Evolutionary conservation across 1,284 basidiomycete species (phyloP), one percentile per base, ranked within the genome.

Genomic region (Microbotryum silenes-acaulis): DNA sequence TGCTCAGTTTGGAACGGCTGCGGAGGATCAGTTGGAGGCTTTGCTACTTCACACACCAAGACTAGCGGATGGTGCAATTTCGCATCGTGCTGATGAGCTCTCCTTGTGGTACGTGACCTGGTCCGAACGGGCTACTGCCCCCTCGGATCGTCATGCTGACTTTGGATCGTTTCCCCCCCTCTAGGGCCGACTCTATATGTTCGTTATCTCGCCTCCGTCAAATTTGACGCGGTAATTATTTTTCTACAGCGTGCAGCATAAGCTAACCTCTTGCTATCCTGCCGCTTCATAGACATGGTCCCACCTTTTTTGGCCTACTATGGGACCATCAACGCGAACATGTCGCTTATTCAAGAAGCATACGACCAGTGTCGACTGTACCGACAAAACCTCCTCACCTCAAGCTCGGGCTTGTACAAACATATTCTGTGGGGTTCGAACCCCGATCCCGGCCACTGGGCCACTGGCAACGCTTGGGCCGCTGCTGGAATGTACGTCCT

Each of bases 351-450:
- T 6, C 75, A 79, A 49, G 81, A 82, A 55, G 86, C 90, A 0
- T 88, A 90, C 77, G 82, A 82, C 47, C 93, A 97, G 74, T 83
- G 88, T 65, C 79, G 79, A 50, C 78, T 91, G 0, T 94, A 96
- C 74, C 82, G 91, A 21, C 76, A 82, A 1, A 73, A 66, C 9
- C 73, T 81, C 21, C 70, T 62, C 6, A 64, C 60, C 47, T 48
- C 56, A 20, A n/a, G 33, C 3, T 74, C 76, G 20, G 80, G 81
- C 23, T 72, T 88, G 48, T 90, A 88, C 88, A 80, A 78, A 64
- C 88, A 90, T 68, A 81, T 91, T 51, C 81, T 0, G 72, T 84
- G 8, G 85, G 87, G 18, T 70, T 70, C 2, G 71, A 74, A 25
- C 29, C 57, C 54, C 4, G 71, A 71, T 52, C 51, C 25, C 3